Evolutionary conservation across 2,329 filamentous ascomycete species (phyloP), one percentile per base, ranked within the genome.

Genomic region (Calonectria montana): DNA sequence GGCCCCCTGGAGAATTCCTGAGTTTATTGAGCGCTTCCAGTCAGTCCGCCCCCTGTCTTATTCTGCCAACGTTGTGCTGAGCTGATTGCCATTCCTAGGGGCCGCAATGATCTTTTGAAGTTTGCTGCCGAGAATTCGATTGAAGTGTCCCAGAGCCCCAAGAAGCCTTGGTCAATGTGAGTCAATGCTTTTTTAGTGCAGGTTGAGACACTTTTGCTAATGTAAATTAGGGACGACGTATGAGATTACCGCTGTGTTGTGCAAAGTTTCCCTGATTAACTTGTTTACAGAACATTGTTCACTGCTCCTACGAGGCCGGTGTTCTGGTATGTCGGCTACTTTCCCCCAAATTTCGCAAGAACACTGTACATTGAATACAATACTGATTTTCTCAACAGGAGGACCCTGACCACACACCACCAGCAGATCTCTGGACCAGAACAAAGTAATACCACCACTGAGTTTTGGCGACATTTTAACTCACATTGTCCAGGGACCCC

Each of bases 121-220:
- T 95, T 93, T 80, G 93, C 93, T 53, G 87, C 86, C 9, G 83
- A 90, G 82, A 88, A 90, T 77, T 89, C 89, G 81, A 94, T 95
- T 73, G 93, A 93, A 59, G 92, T 95, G 71, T 91, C 90, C 35
- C 92, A 90, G 78, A 94, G 92, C 77, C 94, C 94, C 86, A 90
- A 91, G 81, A 92, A 92, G 84, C 92, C 91, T 57, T 94, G 91
- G 90, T 88, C 84, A 65, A 86, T 90, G 88, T 86, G 86, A 65
- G 84, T 76, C 43, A 72, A 78, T 77, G 31, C 6, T 9, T 10
- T 35, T 12, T 35, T 8, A 10, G 31, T 9, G 31, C 13, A 35
- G 31, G 13, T 35, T 35, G 10, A 12, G 3, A 8, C 3, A 35
- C 10, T 12, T 35, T 35, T 35, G 31, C 31, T 35, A 35, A 35